Conservation (phyloP, 2,329 filamentous ascomycete genomes). For the Colletotrichum caudatum region DNA sequence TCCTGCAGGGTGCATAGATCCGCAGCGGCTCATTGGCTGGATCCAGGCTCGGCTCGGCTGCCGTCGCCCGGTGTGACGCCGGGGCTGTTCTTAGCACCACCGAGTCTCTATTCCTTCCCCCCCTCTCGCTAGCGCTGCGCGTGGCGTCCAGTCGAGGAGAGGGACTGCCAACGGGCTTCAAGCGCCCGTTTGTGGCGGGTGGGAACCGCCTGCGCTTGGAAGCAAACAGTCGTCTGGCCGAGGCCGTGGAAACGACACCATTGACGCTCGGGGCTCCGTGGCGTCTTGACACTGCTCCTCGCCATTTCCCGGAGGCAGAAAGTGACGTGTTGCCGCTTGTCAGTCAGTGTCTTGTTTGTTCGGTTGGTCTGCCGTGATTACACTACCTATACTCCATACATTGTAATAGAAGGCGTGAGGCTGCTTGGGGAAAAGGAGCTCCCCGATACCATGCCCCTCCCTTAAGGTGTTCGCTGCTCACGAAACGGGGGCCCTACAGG, state of each 20-base stretch:
- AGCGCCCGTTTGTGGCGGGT: slow-evolving; percentile 39
- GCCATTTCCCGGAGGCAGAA: slow-evolving; percentile 26
- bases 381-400: neutral
- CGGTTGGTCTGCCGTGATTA: slow-evolving; percentile 14
- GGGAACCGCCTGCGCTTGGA: slow-evolving; percentile 26
- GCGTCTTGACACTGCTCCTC: neutral
- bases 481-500: too few species aligned
- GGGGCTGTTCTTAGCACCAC: slow-evolving; percentile 29
- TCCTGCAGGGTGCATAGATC: slow-evolving; percentile 33
- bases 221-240: slow-evolving; percentile 7
- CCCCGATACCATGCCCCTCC: neutral
- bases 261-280: slow-evolving; percentile 17
- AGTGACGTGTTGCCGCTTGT: slow-evolving; percentile 24
- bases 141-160: slow-evolving; percentile 37
- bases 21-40: slow-evolving; percentile 21
- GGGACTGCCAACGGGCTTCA: slow-evolving; percentile 4
- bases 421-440: neutral
- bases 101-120: slow-evolving; percentile 27
- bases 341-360: neutral
- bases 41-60: neutral
- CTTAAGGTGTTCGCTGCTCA: too few species aligned
- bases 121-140: slow-evolving; percentile 31
- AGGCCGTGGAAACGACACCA: slow-evolving; percentile 21
- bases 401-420: neutral
- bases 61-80: slow-evolving; percentile 28